Evolutionary conservation across 106 monocot genomes (phyloP), one percentile per base, ranked within the genome.

Genomic region (Dendrobium chrysotoxum): DNA sequence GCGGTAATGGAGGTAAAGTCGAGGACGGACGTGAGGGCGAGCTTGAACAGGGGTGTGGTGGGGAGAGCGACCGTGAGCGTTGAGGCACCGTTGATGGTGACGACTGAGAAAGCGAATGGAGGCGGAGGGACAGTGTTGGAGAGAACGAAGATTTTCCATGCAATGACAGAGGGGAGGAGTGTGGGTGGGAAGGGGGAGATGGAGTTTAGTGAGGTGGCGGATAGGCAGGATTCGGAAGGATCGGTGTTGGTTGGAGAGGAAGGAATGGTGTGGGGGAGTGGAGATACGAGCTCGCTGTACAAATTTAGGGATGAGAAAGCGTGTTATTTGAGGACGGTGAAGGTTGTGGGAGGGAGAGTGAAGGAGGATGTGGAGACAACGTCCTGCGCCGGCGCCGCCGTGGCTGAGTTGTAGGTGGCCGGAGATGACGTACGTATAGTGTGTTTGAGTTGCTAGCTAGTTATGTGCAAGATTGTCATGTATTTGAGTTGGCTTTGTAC

Each of bases 71-170:
- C 15, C 67, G 82, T 83, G 57, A 70, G 55, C 58, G 71, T 42
- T 17, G 84, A 84, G 81, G 75, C 82, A 38, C 84, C 84, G 76
- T 65, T 84, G 54, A 20, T 67, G 38, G 76, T 87, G 79, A 35
- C 26, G 79, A 87, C 84, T 28, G 12, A 25, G 81, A 84, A 75
- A 21, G 40, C 61, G 1, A 82, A 76, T 30, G 79, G 82, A 8
- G 79, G 81, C 8, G 81, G 79, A 30, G 86, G 80, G 40, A 28
- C 79, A 35, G 28, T 40, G 21, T 64, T 71, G 16, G 21, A 66
- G 71, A 81, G 75, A 79, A 85, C 90, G 15, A 85, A 78, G 66
- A 65, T 90, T 54, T 71, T 39, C 7, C 90, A 90, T 47, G 55
- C 9, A 44, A 42, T 90, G 79, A 42, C 79, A 25, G 87, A 87